Evolutionary conservation across 352 stramenopile species (phyloP).

Genomic region (Phytophthora pisi): DNA sequence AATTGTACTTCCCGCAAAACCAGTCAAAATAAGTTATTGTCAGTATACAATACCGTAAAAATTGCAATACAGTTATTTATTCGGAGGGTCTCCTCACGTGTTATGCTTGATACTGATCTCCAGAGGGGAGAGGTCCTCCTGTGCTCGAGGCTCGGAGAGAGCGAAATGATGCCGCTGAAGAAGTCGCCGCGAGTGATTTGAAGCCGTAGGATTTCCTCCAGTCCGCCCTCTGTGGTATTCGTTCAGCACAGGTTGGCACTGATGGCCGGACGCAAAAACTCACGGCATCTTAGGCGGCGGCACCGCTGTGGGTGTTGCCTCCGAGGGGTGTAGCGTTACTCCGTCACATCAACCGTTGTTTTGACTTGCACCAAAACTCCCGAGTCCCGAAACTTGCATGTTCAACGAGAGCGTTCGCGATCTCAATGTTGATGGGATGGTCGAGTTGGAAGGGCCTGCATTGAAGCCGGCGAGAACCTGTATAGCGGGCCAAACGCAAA

Average conservation of each 20-base stretch:
- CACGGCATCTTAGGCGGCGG: background rate
- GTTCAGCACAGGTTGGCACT: constrained; percentile 12
- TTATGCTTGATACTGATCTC: background rate
- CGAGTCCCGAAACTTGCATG: background rate
- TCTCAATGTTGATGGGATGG: background rate
- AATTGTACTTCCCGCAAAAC: no score
- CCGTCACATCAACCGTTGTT: background rate
- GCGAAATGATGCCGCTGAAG: background rate
- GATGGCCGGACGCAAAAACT: background rate
- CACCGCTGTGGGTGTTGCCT: constrained; percentile 2
- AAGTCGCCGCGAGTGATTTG: constrained; percentile 21
- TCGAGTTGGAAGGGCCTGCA: background rate
- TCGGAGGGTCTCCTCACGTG: no score
- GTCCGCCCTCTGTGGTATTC: constrained; percentile 20
- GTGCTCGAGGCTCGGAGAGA: background rate
- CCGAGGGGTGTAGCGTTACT: background rate
- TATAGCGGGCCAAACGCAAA: background rate
- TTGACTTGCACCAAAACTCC: background rate
- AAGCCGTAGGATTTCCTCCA: constrained; percentile 21
- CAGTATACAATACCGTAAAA: no score
- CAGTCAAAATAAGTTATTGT: no score
- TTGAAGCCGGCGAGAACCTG: background rate
- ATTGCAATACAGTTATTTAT: no score
- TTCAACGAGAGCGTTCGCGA: background rate
- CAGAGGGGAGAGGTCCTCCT: background rate